Conservation (phyloP, 805 yeast species). For the Kregervanrija delftensis region DNA sequence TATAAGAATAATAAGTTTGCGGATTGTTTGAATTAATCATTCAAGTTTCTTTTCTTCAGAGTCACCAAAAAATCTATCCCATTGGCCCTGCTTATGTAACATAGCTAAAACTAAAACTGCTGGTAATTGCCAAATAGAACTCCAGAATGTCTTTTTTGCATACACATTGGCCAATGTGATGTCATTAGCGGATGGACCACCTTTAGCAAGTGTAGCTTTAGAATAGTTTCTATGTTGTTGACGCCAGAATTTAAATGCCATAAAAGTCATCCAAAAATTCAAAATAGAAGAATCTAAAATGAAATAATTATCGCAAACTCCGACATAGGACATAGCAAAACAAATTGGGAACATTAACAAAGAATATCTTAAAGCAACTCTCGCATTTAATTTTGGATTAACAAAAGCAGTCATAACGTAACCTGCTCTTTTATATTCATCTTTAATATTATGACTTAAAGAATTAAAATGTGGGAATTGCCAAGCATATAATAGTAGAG, state of each 20-base stretch:
- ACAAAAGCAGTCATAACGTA: constrained; percentile 96
- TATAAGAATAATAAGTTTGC: no score
- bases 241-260: constrained; percentile 78
- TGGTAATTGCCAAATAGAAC: constrained; percentile 91
- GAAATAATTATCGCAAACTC: constrained; percentile 77
- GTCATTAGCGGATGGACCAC: constrained; percentile 48
- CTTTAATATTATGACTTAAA: constrained; percentile 77
- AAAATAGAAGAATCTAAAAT: constrained; percentile 73
- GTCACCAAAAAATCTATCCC: constrained; percentile 60
- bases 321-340: constrained; percentile 68
- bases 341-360: constrained; percentile 93
- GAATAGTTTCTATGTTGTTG: constrained; percentile 65
- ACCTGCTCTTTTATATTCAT: constrained; percentile 87
- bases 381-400: constrained; percentile 84
- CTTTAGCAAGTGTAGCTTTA: constrained; percentile 23
- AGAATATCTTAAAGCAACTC: constrained; percentile 88
- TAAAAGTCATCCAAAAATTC: constrained; percentile 79
- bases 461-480: constrained; percentile 98
- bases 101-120: constrained; percentile 84
- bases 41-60: constrained; percentile 17
- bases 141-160: constrained; percentile 88
- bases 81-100: constrained; percentile 90
- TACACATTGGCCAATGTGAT: constrained; percentile 51
- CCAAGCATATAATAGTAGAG: constrained; percentile 90
- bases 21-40: neutral